Evolutionary conservation across 1,139 yeast genomes (phyloP).

Genomic region (Lodderomyces pseudojiufengensis): DNA sequence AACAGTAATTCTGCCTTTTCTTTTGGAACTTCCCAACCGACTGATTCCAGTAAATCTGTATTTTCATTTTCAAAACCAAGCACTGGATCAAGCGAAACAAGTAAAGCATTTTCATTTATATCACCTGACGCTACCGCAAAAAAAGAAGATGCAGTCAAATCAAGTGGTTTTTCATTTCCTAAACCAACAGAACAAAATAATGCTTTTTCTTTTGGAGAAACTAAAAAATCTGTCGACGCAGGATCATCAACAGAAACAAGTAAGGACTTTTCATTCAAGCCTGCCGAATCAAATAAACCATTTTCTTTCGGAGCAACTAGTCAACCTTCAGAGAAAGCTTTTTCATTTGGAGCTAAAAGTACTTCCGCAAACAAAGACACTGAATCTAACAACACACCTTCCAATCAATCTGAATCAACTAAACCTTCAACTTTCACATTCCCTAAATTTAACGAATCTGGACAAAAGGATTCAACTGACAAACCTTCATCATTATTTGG

Average conservation of each 20-base stretch:
- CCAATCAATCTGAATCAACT: no score
- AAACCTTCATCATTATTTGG: background rate
- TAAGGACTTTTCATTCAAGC: constrained; percentile 8
- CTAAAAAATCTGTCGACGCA: background rate
- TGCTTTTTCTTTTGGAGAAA: constrained; percentile 6
- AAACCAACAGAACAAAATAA: constrained; percentile 3
- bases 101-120: background rate
- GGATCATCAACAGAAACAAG: background rate
- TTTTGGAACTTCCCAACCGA: background rate
- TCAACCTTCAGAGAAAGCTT: no score
- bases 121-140: background rate
- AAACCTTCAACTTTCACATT: no score
- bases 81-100: background rate
- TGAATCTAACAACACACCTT: no score
- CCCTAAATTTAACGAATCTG: no score
- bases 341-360: constrained; percentile 14
- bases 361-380: no score
- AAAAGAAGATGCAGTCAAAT: background rate
- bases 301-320: no score
- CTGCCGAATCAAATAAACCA: no score
- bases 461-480: background rate
- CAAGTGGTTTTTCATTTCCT: constrained; percentile 23
- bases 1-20: background rate
- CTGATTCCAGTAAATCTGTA: background rate
- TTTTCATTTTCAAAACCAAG: background rate